Percentiles rank a stretch among this genome's conserved stretches.
phyloP scores from a whole-genome alignment of 1,284 basidiomycete genomes.

The Microbotryomycetes sp. region DNA sequence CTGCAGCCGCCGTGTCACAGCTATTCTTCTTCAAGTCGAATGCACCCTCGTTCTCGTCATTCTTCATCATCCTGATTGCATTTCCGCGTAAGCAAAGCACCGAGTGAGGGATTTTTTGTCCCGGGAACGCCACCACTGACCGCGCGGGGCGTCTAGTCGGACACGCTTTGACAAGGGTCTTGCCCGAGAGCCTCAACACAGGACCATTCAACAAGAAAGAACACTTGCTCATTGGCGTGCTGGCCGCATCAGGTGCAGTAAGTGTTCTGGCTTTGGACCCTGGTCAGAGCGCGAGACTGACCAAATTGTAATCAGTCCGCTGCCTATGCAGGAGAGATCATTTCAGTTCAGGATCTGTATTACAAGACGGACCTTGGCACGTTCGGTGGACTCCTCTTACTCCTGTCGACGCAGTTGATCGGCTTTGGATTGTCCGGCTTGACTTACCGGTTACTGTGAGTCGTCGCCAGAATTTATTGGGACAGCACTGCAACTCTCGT shows the following conservation, averaged over 20 bases:
- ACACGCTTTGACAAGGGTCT: constrained; percentile 13
- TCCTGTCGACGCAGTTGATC: constrained; percentile 50
- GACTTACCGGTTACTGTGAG: constrained; percentile 36
- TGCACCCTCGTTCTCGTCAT: constrained; percentile 48
- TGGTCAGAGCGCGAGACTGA: background rate
- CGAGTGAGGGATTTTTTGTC: background rate
- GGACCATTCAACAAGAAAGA: constrained; percentile 48
- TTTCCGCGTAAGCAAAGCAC: constrained; percentile 8
- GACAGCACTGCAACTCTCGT: background rate
- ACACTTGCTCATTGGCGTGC: constrained; percentile 37
- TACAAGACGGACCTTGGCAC: constrained; percentile 37
- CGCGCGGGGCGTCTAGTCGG: constrained; percentile 4
- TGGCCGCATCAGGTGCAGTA: background rate
- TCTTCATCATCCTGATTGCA: constrained; percentile 49
- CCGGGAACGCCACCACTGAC: background rate
- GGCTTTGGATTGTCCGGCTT: constrained; percentile 49
- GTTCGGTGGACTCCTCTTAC: constrained; percentile 42
- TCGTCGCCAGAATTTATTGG: background rate
- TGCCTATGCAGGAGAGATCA: constrained; percentile 39
- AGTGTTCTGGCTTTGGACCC: constrained; percentile 25
- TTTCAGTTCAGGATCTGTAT: constrained; percentile 38
- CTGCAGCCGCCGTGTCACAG: constrained; percentile 18
- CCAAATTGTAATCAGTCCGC: constrained; percentile 16
- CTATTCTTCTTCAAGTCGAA: constrained; percentile 47
- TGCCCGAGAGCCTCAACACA: constrained; percentile 42